These are phyloP conservation scores for Arachis hypogaea DNA, from an alignment of 306 rosid species.

Conservation along the genomic window DNA sequence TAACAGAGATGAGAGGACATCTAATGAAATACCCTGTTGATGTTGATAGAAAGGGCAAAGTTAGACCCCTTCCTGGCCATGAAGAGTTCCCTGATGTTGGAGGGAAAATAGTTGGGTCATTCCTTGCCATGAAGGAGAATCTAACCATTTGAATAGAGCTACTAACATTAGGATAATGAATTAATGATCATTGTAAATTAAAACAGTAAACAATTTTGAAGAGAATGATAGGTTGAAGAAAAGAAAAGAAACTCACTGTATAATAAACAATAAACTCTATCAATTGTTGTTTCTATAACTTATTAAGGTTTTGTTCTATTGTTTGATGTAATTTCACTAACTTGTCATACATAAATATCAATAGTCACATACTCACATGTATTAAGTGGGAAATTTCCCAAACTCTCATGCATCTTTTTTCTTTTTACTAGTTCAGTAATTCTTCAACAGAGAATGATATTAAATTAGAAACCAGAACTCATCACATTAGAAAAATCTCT, in stretches of 20 bases:
- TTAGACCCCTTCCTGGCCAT: conserved; percentile 68
- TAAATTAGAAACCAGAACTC: too few species aligned
- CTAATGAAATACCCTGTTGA: conserved; percentile 87
- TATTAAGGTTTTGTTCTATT: background rate
- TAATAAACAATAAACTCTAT: conserved; percentile 28
- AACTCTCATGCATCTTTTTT: background rate
- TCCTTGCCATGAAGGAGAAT: conserved; percentile 88
- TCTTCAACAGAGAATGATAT: too few species aligned
- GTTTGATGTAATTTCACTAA: background rate
- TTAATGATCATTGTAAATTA: conserved; percentile 33
- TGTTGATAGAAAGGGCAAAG: conserved; percentile 81
- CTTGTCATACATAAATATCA: background rate
- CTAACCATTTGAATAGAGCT: conserved; percentile 72
- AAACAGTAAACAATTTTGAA: conserved; percentile 40
- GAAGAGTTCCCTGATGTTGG: conserved; percentile 95
- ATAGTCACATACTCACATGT: background rate
- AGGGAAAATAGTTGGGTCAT: conserved; percentile 87
- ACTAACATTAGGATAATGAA: background rate
- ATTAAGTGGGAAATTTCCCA: background rate
- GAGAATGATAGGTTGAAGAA: conserved; percentile 35
- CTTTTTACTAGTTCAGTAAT: too few species aligned
- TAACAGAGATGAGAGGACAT: conserved; percentile 81
- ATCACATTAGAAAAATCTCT: too few species aligned
- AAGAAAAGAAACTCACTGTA: background rate
- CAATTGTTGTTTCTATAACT: background rate